phyloP scores from a whole-genome alignment of 495 filamentous ascomycete species.

The Aspergillus indologenus region DNA sequence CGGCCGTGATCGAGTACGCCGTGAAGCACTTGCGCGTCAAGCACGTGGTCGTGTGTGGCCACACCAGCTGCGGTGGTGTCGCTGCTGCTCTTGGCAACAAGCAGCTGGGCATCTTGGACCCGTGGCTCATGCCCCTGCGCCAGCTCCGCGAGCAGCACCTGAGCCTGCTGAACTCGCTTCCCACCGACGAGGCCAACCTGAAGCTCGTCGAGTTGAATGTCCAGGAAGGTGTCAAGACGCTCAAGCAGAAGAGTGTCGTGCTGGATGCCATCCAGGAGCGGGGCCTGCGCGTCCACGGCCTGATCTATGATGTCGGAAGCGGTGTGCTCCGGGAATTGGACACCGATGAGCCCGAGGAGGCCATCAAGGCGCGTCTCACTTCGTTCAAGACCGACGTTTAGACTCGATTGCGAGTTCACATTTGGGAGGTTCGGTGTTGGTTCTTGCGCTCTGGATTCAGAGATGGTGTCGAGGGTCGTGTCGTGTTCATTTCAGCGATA shows the following conservation, averaged over 20 bases:
- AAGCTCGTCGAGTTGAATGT: conserved; percentile 70
- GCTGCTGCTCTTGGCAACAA: conserved; percentile 63
- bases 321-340: conserved; percentile 60
- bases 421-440: background rate
- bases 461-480: background rate
- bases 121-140: conserved; percentile 73
- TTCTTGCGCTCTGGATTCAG: background rate
- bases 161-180: conserved; percentile 45
- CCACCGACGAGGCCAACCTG: conserved; percentile 42
- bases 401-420: background rate
- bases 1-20: conserved; percentile 80
- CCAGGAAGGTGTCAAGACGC: conserved; percentile 57
- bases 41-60: conserved; percentile 82
- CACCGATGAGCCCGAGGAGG: conserved; percentile 37
- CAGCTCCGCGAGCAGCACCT: conserved; percentile 55
- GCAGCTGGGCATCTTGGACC: conserved; percentile 74
- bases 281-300: conserved; percentile 70
- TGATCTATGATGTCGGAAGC: conserved; percentile 62
- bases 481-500: background rate
- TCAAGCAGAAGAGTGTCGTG: conserved; percentile 59
- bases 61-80: conserved; percentile 78
- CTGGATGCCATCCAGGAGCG: conserved; percentile 64
- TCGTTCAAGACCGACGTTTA: conserved; percentile 39
- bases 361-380: conserved; percentile 36
- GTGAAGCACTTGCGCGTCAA: conserved; percentile 71